These are phyloP conservation scores for Epithemia pelagica DNA, from an alignment of 108 stramenopile genomes.

Conservation along the genomic window DNA sequence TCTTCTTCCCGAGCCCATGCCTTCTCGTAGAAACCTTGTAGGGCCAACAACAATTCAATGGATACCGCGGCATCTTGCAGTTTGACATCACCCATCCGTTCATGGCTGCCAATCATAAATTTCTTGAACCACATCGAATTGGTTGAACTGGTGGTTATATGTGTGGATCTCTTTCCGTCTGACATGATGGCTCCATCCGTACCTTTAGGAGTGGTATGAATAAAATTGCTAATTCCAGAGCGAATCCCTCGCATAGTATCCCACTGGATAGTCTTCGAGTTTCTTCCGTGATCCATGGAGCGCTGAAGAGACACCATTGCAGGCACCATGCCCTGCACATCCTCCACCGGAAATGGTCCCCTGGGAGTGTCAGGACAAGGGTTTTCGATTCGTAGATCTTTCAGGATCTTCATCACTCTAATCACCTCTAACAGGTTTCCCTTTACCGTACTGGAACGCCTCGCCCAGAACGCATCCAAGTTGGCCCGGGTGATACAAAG, in stretches of 20 bases:
- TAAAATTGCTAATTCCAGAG: background rate
- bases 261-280: constrained; percentile 17
- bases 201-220: constrained; percentile 10
- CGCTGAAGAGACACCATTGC: constrained; percentile 21
- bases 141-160: background rate
- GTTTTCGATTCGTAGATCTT: background rate
- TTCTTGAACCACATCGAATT: constrained; percentile 7
- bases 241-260: constrained; percentile 17
- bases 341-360: constrained; percentile 12
- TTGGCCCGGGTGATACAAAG: constrained; percentile 28
- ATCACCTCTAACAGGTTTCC: constrained; percentile 1
- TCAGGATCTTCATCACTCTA: background rate
- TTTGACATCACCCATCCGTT: constrained; percentile 16
- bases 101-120: constrained; percentile 8
- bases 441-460: constrained; percentile 27
- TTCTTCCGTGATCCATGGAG: constrained; percentile 17
- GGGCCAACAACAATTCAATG: constrained; percentile 4
- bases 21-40: background rate
- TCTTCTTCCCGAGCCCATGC: background rate
- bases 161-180: background rate
- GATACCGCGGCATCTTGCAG: constrained; percentile 8
- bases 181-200: constrained; percentile 5
- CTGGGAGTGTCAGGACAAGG: background rate
- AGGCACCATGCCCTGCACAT: constrained; percentile 23
- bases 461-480: constrained; percentile 45